These are phyloP conservation scores for Whalleya microplaca DNA, from an alignment of 2,329 filamentous ascomycete genomes.

Conservation along the genomic window DNA sequence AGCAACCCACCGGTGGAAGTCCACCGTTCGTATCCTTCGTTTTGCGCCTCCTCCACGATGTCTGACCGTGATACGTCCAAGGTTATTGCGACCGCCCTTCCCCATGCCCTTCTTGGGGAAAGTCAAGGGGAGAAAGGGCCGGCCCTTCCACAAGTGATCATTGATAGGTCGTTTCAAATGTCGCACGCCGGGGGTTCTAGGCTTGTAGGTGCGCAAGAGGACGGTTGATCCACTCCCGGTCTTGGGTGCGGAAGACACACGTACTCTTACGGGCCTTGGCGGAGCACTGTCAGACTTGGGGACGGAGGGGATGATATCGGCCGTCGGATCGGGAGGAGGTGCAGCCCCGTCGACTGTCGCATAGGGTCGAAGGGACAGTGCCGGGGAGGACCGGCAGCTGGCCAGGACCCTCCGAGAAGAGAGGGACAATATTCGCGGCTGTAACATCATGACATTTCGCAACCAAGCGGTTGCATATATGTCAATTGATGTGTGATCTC, in stretches of 20 bases:
- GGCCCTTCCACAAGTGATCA: conserved; percentile 94
- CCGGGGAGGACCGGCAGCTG: conserved; percentile 28
- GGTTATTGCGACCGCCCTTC: conserved; percentile 91
- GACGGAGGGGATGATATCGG: conserved; percentile 16
- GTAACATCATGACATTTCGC: conserved; percentile 37
- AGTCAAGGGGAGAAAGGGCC: conserved; percentile 80
- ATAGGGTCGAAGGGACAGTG: conserved; percentile 32
- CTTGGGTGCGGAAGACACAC: conserved; percentile 14
- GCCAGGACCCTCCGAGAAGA: conserved; percentile 32
- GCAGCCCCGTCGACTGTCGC: conserved; percentile 31
- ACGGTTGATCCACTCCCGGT: conserved; percentile 40
- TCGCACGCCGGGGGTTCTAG: conserved; percentile 87
- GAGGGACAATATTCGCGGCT: conserved; percentile 37
- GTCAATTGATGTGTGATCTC: conserved; percentile 17
- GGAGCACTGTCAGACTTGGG: conserved; percentile 22
- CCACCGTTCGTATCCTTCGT: conserved; percentile 86
- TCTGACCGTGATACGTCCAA: conserved; percentile 82
- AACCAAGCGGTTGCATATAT: conserved; percentile 15
- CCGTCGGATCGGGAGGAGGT: conserved; percentile 21
- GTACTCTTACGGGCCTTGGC: conserved; percentile 15
- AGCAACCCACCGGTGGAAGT: conserved; percentile 78
- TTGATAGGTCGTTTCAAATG: conserved; percentile 93
- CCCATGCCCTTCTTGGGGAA: conserved; percentile 90
- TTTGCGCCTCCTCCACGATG: conserved; percentile 93
- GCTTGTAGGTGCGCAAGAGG: conserved; percentile 83